These are phyloP conservation scores for Globisporangium acanthophoron DNA, from an alignment of 352 stramenopile species.

Conservation along the genomic window DNA sequence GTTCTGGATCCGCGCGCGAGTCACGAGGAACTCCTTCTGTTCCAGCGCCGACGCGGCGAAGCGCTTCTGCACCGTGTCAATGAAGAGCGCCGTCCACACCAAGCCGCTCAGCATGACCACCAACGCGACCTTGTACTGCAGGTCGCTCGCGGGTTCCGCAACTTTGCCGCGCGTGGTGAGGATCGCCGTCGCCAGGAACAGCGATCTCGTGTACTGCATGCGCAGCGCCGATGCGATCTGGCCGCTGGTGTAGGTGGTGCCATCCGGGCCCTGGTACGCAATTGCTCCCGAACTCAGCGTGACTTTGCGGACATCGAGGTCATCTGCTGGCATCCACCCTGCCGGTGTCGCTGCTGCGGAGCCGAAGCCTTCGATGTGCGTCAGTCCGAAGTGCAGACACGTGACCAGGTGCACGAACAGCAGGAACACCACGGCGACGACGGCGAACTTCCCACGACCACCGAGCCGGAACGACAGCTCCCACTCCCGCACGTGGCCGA, in stretches of 20 bases:
- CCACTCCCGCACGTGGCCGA: conserved; percentile 20
- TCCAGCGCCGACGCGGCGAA: conserved; percentile 37
- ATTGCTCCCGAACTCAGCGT: background rate
- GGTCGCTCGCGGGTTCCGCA: conserved; percentile 25
- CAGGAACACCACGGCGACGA: conserved; percentile 30
- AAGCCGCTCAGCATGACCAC: conserved; percentile 40
- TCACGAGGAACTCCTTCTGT: conserved; percentile 40
- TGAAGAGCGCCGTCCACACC: conserved; percentile 31
- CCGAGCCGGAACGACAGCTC: conserved; percentile 33
- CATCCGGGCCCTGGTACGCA: conserved; percentile 7
- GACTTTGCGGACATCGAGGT: conserved; percentile 18
- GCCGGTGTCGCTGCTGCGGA: conserved; percentile 4
- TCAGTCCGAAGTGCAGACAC: conserved; percentile 32
- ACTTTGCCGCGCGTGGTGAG: conserved; percentile 22
- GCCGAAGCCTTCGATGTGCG: conserved; percentile 23
- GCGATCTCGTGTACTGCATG: conserved; percentile 24
- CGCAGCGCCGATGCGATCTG: conserved; percentile 11
- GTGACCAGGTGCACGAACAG: conserved; percentile 47
- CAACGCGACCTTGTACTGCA: conserved; percentile 26
- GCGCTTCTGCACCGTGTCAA: conserved; percentile 42
- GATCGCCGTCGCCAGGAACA: conserved; percentile 26
- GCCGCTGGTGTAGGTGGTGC: conserved; percentile 2
- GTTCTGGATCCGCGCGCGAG: conserved; percentile 27
- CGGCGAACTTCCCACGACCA: conserved; percentile 29
- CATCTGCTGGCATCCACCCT: conserved; percentile 21